Percentiles rank a stretch among this genome's conserved stretches.
phyloP scores from a whole-genome alignment of 2,329 filamentous ascomycete genomes.

The Monilinia fructicola region DNA sequence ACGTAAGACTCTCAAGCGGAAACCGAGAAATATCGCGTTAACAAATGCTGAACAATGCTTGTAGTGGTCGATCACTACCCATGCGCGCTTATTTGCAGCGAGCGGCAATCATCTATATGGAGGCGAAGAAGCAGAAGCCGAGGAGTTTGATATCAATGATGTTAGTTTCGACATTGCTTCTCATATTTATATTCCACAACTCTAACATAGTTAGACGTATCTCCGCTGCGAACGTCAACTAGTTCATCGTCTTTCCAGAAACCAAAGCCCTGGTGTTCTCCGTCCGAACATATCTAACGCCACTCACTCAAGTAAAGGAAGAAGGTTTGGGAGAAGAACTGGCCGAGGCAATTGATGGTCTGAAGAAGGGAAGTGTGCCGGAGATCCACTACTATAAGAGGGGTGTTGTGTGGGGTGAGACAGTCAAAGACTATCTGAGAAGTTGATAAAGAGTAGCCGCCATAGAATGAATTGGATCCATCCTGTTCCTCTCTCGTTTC shows the following conservation, averaged over 20 bases:
- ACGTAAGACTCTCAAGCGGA: conserved; percentile 40
- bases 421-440: conserved; percentile 36
- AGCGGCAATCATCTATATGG: conserved; percentile 45
- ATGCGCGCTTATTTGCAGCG: conserved; percentile 44
- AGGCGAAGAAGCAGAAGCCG: conserved; percentile 40
- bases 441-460: conserved; percentile 13
- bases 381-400: conserved; percentile 60
- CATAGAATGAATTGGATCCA: not conserved
- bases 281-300: conserved; percentile 63
- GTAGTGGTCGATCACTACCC: conserved; percentile 48
- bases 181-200: not conserved
- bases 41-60: not conserved
- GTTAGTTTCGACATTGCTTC: conserved; percentile 35
- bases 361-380: conserved; percentile 56
- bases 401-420: conserved; percentile 38
- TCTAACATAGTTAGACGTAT: conserved; percentile 41
- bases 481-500: no score
- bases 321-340: conserved; percentile 56
- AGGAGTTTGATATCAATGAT: conserved; percentile 48
- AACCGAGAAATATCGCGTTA: not conserved
- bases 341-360: conserved; percentile 58
- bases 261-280: conserved; percentile 57
- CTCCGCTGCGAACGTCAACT: conserved; percentile 61
- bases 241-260: conserved; percentile 57
- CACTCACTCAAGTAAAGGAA: conserved; percentile 53